Conservation (phyloP, 441 rosid species). For the Erodium moschatum region DNA sequence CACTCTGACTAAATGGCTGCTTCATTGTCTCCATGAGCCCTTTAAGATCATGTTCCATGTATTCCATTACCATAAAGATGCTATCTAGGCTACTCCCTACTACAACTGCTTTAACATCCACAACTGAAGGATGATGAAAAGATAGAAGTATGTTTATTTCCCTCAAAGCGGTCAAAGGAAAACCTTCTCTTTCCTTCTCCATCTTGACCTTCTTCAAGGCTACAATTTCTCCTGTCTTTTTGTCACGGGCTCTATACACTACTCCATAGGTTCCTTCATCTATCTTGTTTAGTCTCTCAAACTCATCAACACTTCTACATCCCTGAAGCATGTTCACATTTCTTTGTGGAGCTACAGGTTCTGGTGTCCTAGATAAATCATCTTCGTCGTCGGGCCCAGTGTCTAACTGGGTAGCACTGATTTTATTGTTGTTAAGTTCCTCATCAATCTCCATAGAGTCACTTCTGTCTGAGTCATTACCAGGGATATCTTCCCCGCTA, state of each 20-base stretch:
- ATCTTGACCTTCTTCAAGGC: slow-evolving; percentile 54
- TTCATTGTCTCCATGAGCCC: slow-evolving; percentile 93
- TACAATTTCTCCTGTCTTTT: slow-evolving; percentile 59
- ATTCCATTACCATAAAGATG: slow-evolving; percentile 99
- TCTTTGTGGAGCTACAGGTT: slow-evolving; percentile 55
- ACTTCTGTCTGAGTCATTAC: slow-evolving; percentile 44
- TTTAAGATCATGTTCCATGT: slow-evolving; percentile 98
- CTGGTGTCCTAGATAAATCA: slow-evolving; percentile 43
- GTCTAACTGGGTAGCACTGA: slow-evolving; percentile 31
- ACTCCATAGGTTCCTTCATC: slow-evolving; percentile 99
- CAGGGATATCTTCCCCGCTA: slow-evolving; percentile 44
- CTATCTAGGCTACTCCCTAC: slow-evolving; percentile 93
- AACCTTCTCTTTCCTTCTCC: slow-evolving; percentile 99
- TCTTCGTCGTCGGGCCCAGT: slow-evolving; percentile 45
- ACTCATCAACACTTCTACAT: slow-evolving; percentile 72
- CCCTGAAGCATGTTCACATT: slow-evolving; percentile 91
- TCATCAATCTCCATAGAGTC: slow-evolving; percentile 66
- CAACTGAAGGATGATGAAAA: slow-evolving; percentile 86
- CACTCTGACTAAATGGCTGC: slow-evolving; percentile 98
- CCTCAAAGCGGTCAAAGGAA: slow-evolving; percentile 86
- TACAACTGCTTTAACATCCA: slow-evolving; percentile 98
- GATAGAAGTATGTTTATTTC: slow-evolving; percentile 96
- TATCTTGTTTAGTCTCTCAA: slow-evolving; percentile 51
- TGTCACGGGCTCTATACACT: slow-evolving; percentile 91
- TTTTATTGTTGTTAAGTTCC: slow-evolving; percentile 25